These are phyloP conservation scores for Macrolepiota dolichaula DNA, from an alignment of 768 basidiomycete genomes.

Conservation along the genomic window DNA sequence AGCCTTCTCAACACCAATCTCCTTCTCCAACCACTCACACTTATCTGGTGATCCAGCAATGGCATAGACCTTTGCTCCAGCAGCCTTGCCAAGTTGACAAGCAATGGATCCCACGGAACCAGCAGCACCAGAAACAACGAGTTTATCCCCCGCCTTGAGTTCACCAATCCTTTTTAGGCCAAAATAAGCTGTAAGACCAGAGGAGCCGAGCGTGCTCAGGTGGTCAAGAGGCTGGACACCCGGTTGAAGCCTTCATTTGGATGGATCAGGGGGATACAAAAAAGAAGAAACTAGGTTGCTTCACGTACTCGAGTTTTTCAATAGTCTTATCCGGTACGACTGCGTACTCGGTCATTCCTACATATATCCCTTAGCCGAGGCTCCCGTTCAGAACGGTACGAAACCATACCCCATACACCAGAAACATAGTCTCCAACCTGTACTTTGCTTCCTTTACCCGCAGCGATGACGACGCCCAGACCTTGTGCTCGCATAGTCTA, in stretches of 20 bases:
- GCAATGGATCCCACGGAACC: constrained; percentile 84
- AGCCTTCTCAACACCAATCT: constrained; percentile 78
- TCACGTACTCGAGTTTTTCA: constrained; percentile 52
- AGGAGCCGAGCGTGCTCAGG: constrained; percentile 72
- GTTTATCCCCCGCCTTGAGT: constrained; percentile 79
- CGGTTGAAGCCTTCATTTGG: constrained; percentile 41
- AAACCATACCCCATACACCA: constrained; percentile 55
- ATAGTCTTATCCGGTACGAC: constrained; percentile 53
- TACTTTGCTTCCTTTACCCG: constrained; percentile 51
- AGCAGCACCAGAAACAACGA: constrained; percentile 87
- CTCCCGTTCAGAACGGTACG: neutral
- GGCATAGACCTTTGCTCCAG: constrained; percentile 80
- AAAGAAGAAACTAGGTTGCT: neutral
- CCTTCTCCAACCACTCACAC: constrained; percentile 79
- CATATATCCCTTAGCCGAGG: neutral
- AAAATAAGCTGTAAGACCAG: constrained; percentile 88
- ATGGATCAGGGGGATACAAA: neutral
- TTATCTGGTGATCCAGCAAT: constrained; percentile 87
- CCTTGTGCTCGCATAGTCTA: constrained; percentile 72
- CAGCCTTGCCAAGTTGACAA: constrained; percentile 80
- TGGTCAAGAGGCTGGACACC: constrained; percentile 73
- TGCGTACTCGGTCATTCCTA: constrained; percentile 80
- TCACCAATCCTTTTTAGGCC: constrained; percentile 80
- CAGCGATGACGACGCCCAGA: constrained; percentile 62
- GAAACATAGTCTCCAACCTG: constrained; percentile 67